Evolutionary conservation across 208 protist species (phyloP), one percentile per base, ranked within the genome.

Genomic region (Acanthamoeba triangularis): DNA sequence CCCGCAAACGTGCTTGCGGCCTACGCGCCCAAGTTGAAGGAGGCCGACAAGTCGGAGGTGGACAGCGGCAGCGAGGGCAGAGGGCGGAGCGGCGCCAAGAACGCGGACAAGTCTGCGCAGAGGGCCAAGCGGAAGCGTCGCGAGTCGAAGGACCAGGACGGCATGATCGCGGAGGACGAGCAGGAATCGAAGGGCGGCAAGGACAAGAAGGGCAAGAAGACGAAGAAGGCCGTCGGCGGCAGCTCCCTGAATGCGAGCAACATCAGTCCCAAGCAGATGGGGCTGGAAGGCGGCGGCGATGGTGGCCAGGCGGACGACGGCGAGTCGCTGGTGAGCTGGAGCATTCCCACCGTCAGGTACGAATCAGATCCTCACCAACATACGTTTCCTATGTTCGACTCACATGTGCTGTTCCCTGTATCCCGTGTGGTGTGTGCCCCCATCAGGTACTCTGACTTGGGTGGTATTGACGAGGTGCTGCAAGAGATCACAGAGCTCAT

Each of bases 361-460:
- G 72, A 5, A 20, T 3, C 16, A 44, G 10, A 8, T 16, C 25
- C 47, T 33, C 28, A 84, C 6, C 23, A 25, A 7, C 74, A 35
- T 54, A 4, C 7, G 23, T 54, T 23, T 28, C 23, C 37, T 84
- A 14, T 35, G 23, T 25, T 10, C 74, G 7, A 8, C 74, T 3
- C 47, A 33, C 37, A 54, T 13, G 49, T 54, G 8, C 8, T 54
- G 49, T 54, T 16, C 49, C 8, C 49, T n/a, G 49, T 54, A 13
- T 54, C 13, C 49, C 49, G 5, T 23, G 63, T 72, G 20, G 10
- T 25, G 63, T 10, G n/a, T n/a, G n/a, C n/a, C n/a, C n/a, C n/a
- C n/a, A n/a, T n/a, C 69, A 80, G 88, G 41, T 93, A 93, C n/a
- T 11, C 52, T 5, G 92, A 95, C 54, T n/a, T 95, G 44, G 92